Base-by-base conservation (phyloP, 371 early-diverging fungal genomes). In the Neoconidiobolus thromboides region DNA sequence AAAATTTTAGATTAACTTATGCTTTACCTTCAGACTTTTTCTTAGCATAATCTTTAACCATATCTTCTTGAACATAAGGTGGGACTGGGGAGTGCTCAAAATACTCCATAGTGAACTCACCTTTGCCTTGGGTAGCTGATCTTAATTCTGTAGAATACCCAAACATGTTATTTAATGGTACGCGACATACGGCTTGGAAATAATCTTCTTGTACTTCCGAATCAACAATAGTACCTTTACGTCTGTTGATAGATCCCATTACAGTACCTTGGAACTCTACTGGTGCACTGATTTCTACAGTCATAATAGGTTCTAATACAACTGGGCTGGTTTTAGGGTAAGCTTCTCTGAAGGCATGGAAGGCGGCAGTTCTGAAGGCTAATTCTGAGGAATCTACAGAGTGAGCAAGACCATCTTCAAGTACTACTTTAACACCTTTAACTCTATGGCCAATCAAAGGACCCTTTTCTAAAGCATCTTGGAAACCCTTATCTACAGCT, bases 101-200 rank as follows among this genome's bases (percentile, higher is more conserved):
- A 77, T 95, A 95, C 75, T 92, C 94, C 98, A 97, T 97, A 56
- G 87, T 74, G 76, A 93, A 97, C 75, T 96, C 96, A 55, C 98
- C 98, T 80, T 96, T 97, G 64, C 98, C 97, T 64, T 93, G 89
- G 37, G 95, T 93, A 55, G 86, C 80, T 39, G 89, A 85, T 61
- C 98, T 80, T 64, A 97, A 76, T 70, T 96, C 96, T 12, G 92
- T 89, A 42, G 93, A 89, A 69, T 93, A 95, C 42, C 96, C 96
- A 78, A 96, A 96, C 96, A 97, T 96, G 60, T 89, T 89, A 72
- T 94, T 96, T 65, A 97, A 69, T 2, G 95, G 87, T 43, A 91
- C 90, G 64, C 92, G 87, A 48, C 89, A 87, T 40, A 72, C 73
- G 39, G 89, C 80, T 43, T 78, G 80, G 48, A 92, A 87, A 73